phyloP scores from a whole-genome alignment of 1,284 basidiomycete species.

The Apiotrichum sp. region DNA sequence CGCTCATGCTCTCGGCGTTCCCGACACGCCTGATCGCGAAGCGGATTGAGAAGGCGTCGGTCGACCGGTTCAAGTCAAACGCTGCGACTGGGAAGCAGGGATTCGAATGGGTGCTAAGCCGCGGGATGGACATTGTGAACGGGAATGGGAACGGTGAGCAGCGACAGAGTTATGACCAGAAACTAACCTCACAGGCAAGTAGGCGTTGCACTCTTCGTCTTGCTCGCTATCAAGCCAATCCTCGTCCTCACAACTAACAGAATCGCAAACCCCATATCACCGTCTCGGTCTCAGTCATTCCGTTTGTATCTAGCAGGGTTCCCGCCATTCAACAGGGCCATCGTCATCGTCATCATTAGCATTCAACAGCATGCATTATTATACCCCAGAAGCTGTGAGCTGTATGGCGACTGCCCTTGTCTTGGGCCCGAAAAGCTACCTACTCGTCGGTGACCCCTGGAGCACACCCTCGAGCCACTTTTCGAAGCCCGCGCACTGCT shows the following conservation, averaged over 20 bases:
- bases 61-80: conserved; percentile 79
- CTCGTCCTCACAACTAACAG: neutral
- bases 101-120: conserved; percentile 70
- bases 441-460: too few species aligned
- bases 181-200: too few species aligned
- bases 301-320: neutral
- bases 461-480: conserved; percentile 28
- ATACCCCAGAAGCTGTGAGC: neutral
- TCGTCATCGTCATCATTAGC: conserved; percentile 5
- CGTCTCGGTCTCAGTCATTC: too few species aligned
- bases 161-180: neutral
- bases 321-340: conserved; percentile 5
- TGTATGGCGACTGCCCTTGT: too few species aligned
- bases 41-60: conserved; percentile 71
- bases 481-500: conserved; percentile 32
- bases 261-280: too few species aligned
- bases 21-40: conserved; percentile 72
- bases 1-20: conserved; percentile 51
- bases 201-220: too few species aligned
- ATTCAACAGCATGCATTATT: conserved; percentile 9
- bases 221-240: too few species aligned
- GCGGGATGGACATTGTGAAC: neutral
- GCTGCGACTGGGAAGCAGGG: conserved; percentile 76
- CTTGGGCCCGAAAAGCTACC: too few species aligned
- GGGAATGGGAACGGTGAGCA: neutral